phyloP scores from a whole-genome alignment of 2,329 filamentous ascomycete species.

The Diaporthe capsici region DNA sequence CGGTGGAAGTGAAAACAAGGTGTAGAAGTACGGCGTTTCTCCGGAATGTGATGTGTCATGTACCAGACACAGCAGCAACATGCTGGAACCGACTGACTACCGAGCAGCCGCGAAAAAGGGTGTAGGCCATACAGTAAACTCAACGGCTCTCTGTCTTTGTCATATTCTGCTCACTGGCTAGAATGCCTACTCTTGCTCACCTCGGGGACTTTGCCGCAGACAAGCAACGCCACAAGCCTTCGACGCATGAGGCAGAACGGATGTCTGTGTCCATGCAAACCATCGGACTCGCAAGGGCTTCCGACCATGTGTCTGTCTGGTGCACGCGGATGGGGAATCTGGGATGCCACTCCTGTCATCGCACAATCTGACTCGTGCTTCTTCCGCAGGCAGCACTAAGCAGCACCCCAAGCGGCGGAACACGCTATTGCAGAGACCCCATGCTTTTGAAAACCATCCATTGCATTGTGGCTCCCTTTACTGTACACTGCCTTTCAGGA shows the following conservation, averaged over 20 bases:
- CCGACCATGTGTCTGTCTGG: background rate
- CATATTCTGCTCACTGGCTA: background rate
- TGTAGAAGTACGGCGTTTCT: slow-evolving; percentile 20
- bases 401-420: background rate
- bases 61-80: slow-evolving; percentile 10
- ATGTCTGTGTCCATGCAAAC: background rate
- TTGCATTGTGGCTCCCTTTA: background rate
- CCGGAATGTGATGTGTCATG: slow-evolving; percentile 32
- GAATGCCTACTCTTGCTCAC: background rate
- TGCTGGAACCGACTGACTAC: slow-evolving; percentile 3
- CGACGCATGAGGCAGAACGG: background rate
- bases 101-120: background rate
- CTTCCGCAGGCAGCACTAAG: slow-evolving; percentile 14
- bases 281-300: background rate
- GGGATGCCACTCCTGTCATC: slow-evolving; percentile 23
- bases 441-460: background rate
- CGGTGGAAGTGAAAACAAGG: slow-evolving; percentile 9
- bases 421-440: slow-evolving; percentile 1
- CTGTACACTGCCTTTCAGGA: background rate
- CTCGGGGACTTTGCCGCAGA: background rate
- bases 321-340: slow-evolving; percentile 5
- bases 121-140: background rate
- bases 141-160: background rate
- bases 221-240: background rate
- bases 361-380: slow-evolving; percentile 26